Evolutionary conservation across 306 rosid genomes (phyloP).

Genomic region (Ormosia emarginata): DNA sequence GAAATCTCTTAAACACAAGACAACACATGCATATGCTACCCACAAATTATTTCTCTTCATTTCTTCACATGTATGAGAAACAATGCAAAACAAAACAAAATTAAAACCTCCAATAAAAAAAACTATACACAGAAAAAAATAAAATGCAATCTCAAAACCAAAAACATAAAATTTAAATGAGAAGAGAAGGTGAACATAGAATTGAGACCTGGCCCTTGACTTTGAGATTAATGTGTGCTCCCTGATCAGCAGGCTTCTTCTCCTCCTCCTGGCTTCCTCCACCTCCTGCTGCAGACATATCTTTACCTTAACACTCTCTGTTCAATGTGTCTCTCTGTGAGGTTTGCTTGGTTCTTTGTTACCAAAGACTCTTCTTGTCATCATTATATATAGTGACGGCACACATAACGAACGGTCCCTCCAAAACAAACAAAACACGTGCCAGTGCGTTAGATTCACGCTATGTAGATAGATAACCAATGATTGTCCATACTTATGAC

Average conservation of each 20-base stretch:
- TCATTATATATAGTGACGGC: background rate
- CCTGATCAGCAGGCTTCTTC: constrained; percentile 49
- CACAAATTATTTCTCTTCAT: background rate
- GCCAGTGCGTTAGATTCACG: constrained; percentile 11
- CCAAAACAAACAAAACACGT: background rate
- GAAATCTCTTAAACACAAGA: background rate
- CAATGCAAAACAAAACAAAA: background rate
- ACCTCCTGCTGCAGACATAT: constrained; percentile 46
- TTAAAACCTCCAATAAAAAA: background rate
- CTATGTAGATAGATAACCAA: background rate
- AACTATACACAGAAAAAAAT: background rate
- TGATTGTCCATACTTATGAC: too few relatives aligned
- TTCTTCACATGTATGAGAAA: background rate
- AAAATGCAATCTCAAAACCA: background rate
- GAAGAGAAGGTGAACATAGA: background rate
- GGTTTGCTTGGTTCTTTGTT: background rate
- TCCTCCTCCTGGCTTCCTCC: constrained; percentile 44
- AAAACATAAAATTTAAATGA: background rate
- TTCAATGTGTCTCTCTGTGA: background rate
- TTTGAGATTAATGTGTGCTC: constrained; percentile 58
- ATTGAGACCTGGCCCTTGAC: constrained; percentile 65
- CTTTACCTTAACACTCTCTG: background rate
- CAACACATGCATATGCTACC: background rate
- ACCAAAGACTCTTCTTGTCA: background rate
- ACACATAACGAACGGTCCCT: background rate